Evolutionary conservation across 805 yeast species (phyloP), one percentile per base, ranked within the genome.

Genomic region (Candida dajiaensis): DNA sequence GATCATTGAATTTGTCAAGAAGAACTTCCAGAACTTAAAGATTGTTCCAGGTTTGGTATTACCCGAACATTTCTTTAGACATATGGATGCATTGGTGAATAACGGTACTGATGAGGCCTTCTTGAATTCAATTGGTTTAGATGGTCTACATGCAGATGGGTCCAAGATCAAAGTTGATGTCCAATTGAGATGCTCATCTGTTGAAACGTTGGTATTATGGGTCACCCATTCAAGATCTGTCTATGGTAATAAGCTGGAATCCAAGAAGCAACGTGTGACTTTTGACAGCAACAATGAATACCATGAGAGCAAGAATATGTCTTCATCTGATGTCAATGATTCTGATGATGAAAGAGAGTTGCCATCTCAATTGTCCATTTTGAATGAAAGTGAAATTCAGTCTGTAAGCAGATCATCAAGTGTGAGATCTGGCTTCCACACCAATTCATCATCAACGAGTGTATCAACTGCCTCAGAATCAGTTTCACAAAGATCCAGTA

Each of bases 21-120:
- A 43, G 7, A 68, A 73, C 28, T 69, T 70, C 52, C 70, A 74
- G 23, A 57, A 66, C 18, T 50, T 77, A 50, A 65, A 61, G 47
- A 58, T 72, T 15, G 51, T 66, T 28, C 78, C 84, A 0, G 97
- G 97, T 1, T 66, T 87, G 43, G 96, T 90, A 0, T 68, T 90
- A 12, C 95, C 97, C 0, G 98, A 90, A 63, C 97, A 89, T 65
- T 84, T 85, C 61, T 89, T 92, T 67, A 75, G 97, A 51, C 81
- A 82, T 53, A 72, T 80, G 69, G 74, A 45, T 53, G 67, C 49
- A 48, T 50, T 48, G 47, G 51, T 49, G 31, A 53, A 51, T 54
- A 63, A 61, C 40, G 66, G 62, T n/a, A 54, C 61, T 26, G 76
- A 71, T 41, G 75, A 75, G 21, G 80, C 77, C 7, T 65, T 79